Percentiles rank a stretch among this genome's conserved stretches.
Conservation (phyloP, 2,329 filamentous ascomycete genomes). For the Chlorencoelia australis region DNA sequence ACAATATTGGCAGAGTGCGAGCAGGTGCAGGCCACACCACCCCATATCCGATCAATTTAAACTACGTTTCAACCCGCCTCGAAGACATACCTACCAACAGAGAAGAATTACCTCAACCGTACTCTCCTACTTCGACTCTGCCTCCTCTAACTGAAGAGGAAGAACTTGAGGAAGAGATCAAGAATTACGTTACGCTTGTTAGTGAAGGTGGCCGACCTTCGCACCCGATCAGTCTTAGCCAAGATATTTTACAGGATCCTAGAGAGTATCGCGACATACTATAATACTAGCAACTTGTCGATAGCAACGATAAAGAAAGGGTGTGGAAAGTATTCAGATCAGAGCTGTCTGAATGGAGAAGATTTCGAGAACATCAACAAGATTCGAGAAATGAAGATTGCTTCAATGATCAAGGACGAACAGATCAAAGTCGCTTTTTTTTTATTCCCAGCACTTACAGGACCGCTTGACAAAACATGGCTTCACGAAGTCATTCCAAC, state of each 20-base stretch:
- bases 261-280: conserved; percentile 22
- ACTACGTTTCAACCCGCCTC: conserved; percentile 9
- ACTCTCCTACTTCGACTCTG: too few relatives aligned
- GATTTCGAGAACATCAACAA: conserved; percentile 27
- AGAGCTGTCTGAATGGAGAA: conserved; percentile 23
- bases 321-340: conserved; percentile 17
- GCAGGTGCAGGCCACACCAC: conserved; percentile 3
- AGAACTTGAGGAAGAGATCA: too few relatives aligned
- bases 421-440: too few relatives aligned
- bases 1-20: conserved; percentile 8
- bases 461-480: conserved; percentile 22
- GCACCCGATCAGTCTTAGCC: conserved; percentile 23
- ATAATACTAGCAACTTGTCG: conserved; percentile 18
- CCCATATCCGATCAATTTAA: conserved; percentile 11
- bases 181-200: conserved; percentile 24
- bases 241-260: conserved; percentile 19
- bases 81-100: conserved; percentile 3
- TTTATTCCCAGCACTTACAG: too few relatives aligned
- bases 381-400: conserved; percentile 20
- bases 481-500: conserved; percentile 24
- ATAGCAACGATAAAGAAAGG: background rate
- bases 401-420: too few relatives aligned
- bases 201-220: conserved; percentile 26
- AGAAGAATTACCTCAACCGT: conserved; percentile 1
- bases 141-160: conserved; percentile 1